A percentile compares a stretch with the other conserved stretches of the same genome.
These are phyloP conservation scores for Telfairia occidentalis DNA, from an alignment of 331 rosid species.

Conservation along the genomic window DNA sequence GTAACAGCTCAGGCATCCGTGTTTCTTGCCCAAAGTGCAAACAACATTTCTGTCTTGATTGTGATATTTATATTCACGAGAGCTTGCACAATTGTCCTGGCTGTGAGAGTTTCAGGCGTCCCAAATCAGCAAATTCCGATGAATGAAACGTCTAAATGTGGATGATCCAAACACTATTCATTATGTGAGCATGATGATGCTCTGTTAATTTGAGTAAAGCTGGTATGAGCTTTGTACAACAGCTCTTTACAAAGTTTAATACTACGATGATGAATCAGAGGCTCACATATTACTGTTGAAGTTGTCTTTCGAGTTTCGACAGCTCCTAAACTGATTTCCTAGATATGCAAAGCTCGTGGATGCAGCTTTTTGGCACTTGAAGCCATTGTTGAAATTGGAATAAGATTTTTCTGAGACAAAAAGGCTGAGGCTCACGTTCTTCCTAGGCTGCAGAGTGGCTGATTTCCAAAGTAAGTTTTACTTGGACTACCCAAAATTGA, in stretches of 20 bases:
- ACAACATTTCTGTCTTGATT: slow-evolving; percentile 79
- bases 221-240: not conserved
- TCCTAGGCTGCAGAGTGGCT: not conserved
- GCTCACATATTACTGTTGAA: not conserved
- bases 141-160: not conserved
- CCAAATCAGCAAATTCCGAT: slow-evolving; percentile 25
- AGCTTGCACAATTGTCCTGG: slow-evolving; percentile 98
- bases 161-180: not conserved
- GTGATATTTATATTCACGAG: slow-evolving; percentile 86
- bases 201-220: not conserved
- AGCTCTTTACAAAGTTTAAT: not conserved
- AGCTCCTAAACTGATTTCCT: not conserved
- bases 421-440: not conserved
- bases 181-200: not conserved
- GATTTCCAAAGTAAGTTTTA: not conserved
- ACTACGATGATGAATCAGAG: not conserved
- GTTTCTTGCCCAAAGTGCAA: slow-evolving; percentile 74
- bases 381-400: not conserved
- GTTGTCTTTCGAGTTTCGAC: not conserved
- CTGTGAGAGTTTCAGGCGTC: slow-evolving; percentile 71
- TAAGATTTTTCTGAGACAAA: not conserved
- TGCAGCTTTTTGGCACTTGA: not conserved
- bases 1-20: slow-evolving; percentile 52
- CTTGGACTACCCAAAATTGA: not conserved
- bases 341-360: not conserved